A percentile compares a stretch with the other conserved stretches of the same genome.
Conservation (phyloP, 805 yeast genomes). For the Nakazawaea ishiwadae region DNA sequence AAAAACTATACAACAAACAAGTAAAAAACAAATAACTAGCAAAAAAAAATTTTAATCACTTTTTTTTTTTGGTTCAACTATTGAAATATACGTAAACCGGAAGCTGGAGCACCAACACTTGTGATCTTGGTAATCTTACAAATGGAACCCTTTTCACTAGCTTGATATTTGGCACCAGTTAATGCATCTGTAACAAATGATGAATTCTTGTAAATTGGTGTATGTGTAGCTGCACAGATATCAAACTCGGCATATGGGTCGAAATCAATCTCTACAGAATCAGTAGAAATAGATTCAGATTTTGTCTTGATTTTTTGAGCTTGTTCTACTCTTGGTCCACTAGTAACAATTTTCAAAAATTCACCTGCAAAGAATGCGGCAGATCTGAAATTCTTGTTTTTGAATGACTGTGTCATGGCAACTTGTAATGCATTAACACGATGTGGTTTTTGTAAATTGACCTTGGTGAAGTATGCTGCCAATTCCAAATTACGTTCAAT, state of each 20-base stretch:
- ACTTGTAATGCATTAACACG: conserved; percentile 85
- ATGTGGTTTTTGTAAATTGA: conserved; percentile 78
- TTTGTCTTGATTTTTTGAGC: conserved; percentile 78
- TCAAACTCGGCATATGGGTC: conserved; percentile 91
- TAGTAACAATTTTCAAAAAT: conserved; percentile 61
- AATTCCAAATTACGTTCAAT: conserved; percentile 86
- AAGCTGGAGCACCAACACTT: conserved; percentile 83
- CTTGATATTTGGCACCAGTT: conserved; percentile 84
- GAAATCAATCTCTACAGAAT: conserved; percentile 86
- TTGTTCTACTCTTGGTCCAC: conserved; percentile 83
- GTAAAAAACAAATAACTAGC: not conserved
- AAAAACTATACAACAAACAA: not conserved
- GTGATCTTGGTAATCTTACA: conserved; percentile 77
- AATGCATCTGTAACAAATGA: conserved; percentile 71
- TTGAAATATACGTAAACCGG: conserved; percentile 65
- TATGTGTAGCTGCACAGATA: conserved; percentile 79
- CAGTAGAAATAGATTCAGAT: conserved; percentile 77
- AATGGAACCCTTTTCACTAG: conserved; percentile 69
- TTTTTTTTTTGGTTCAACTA: conserved; percentile 8
- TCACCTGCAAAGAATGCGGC: conserved; percentile 90
- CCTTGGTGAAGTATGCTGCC: conserved; percentile 92
- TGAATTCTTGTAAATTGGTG: conserved; percentile 83
- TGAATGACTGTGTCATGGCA: conserved; percentile 91
- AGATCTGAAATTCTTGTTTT: conserved; percentile 78
- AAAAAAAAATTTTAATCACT: not conserved